Base-by-base conservation (phyloP, 305 asterid genomes). In the Fraxinus dipetala region DNA sequence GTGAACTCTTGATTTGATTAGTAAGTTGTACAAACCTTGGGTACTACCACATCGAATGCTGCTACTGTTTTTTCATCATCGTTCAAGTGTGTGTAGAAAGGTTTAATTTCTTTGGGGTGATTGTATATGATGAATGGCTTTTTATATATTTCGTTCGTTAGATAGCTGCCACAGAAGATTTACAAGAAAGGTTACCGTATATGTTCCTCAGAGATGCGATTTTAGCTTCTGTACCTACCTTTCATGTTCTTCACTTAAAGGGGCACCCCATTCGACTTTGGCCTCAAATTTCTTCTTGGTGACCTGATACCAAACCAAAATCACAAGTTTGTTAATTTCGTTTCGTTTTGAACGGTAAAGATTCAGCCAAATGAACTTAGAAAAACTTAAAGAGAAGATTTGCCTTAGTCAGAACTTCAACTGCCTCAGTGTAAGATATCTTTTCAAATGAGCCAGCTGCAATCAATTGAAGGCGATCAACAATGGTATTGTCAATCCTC, bases 191-290 rank as follows among this genome's bases (percentile, higher is more conserved):
- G 24, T 63, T 6, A 79, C 40, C 65, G n/a, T 22, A 18, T 56
- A 75, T 18, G 75, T 63, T 9, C 14, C 32, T 63, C 3, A 7
- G 72, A 61, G 36, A 43, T n/a, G 18, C 0, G 18, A 75, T 75
- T 36, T 75, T 79, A 20, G 72, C 24, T 67, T 36, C 51, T 6
- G n/a, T 54, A 54, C 51, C 28, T 28, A 90, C 98, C 95, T 90
- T 88, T 93, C 92, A 22, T 93, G 98, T 89, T 96, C 99, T 86
- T 96, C 99, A 2, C 85, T 81, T 69, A 91, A 89, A 73, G 90
- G 13, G 79, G 70, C 84, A 22, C 99, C 98, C 93, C 93, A 96
- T 82, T 93, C 91, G 32, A 91, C 80, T 82, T 81, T 83, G 32
- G 84, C 72, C 18, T 88, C 89, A 32, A 88, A 89, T 36, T 74